Base-by-base conservation (phyloP, 805 yeast species). In the Candida taoyuanica region DNA sequence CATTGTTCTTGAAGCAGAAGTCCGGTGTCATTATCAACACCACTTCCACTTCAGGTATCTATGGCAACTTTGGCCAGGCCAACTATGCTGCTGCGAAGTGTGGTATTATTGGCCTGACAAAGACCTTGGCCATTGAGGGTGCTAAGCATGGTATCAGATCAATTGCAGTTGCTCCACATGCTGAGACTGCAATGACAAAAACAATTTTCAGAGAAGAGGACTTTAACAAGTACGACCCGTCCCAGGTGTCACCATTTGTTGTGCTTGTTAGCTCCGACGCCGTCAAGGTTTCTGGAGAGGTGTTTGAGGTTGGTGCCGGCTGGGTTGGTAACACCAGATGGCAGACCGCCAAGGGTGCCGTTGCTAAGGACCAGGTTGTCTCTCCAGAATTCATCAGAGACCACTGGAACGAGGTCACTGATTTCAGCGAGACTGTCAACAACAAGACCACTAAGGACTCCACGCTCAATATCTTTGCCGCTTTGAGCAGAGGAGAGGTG, bases 1-100 rank as follows among this genome's bases (percentile, higher is more conserved):
- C 96, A 26, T 67, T 83, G 48, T 85, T 91, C 61, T 49, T 73
- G 39, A 75, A 85, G 59, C 87, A 89, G 64, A 77, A 80, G 50
- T 72, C 74, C 38, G 97, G 98, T 51, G 73, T 78, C 47, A 81
- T 91, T 40, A 75, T 91, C 50, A 91, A 91, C 64, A 85, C 95
- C 31, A 75, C 97, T 17, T 88, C 96, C 15, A 91, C 98, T 8
- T 88, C 97, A 2, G 98, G 98, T 49, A 88, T 91, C 51, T 91
- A 91, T 63, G 98, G 98, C 48, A 87, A 84, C 69, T 91, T 91
- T 67, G 98, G 98, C 36, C 98, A 91, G 67, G 86, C 96, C 29
- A 91, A 91, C 68, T 91, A 91, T 63, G 81, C 96, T 16, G 79
- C 97, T 23, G 97, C 98, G 32, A 91, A 91, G 68, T 78, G 85